These are phyloP conservation scores for Entoloma clypeatum DNA, from an alignment of 1,284 basidiomycete genomes.

Conservation along the genomic window DNA sequence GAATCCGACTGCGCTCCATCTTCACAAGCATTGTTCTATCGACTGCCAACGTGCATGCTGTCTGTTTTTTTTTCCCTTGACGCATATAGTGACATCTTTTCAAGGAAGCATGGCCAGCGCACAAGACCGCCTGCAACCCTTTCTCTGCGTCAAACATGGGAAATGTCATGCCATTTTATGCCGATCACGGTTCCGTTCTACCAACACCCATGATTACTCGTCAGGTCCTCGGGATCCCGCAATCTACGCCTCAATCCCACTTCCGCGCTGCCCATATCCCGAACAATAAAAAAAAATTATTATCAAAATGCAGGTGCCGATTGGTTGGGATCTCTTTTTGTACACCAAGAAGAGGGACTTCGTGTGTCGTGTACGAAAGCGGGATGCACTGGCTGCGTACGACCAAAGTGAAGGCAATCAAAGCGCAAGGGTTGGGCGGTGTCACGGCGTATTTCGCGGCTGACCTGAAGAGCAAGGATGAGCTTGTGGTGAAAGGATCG, in stretches of 20 bases:
- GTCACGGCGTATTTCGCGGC: slow-evolving; percentile 57
- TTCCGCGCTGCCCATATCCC: slow-evolving; percentile 27
- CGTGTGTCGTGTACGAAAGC: slow-evolving; percentile 36
- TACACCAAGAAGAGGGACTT: slow-evolving; percentile 53
- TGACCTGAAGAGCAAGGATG: slow-evolving; percentile 42
- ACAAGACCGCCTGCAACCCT: slow-evolving; percentile 45
- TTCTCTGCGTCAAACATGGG: slow-evolving; percentile 41
- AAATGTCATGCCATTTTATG: slow-evolving; percentile 44
- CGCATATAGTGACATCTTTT: background rate
- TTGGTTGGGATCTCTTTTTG: slow-evolving; percentile 33
- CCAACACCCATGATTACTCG: slow-evolving; percentile 34
- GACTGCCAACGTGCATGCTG: slow-evolving; percentile 47
- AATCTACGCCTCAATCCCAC: slow-evolving; percentile 21
- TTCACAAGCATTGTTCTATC: slow-evolving; percentile 51
- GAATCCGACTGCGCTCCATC: too few relatives aligned
- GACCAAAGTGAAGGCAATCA: slow-evolving; percentile 34
- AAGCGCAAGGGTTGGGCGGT: slow-evolving; percentile 38
- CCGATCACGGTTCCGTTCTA: slow-evolving; percentile 21
- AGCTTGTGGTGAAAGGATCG: slow-evolving; percentile 45
- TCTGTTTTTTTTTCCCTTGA: background rate
- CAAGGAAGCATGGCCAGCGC: slow-evolving; percentile 46
- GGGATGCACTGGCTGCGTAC: slow-evolving; percentile 36
- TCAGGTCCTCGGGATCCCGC: slow-evolving; percentile 29
- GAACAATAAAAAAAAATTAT: slow-evolving; percentile 39
- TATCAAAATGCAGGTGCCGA: slow-evolving; percentile 50